These are phyloP conservation scores for Pichia thaimueangensis DNA, from an alignment of 805 yeast genomes.

Conservation along the genomic window DNA sequence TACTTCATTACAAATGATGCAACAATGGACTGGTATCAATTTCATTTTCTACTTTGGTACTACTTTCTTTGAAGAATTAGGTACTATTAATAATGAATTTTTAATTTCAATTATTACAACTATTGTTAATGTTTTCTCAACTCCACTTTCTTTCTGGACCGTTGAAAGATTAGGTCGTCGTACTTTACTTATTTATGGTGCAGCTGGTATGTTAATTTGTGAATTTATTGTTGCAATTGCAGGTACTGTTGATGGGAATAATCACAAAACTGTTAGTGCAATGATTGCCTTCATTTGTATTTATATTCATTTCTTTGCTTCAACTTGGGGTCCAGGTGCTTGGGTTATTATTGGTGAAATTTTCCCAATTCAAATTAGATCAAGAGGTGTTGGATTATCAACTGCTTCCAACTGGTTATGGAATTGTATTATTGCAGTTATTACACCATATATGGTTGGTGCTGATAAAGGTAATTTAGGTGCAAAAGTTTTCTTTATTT, in stretches of 20 bases:
- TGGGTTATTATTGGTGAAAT: constrained; percentile 62
- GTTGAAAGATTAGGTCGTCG: constrained; percentile 60
- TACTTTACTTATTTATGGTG: constrained; percentile 42
- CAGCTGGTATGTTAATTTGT: constrained; percentile 42
- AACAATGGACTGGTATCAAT: constrained; percentile 75
- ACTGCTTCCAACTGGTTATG: constrained; percentile 78
- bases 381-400: constrained; percentile 63
- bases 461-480: constrained; percentile 56
- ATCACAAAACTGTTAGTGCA: constrained; percentile 26
- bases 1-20: constrained; percentile 43
- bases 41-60: constrained; percentile 73
- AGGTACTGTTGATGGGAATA: constrained; percentile 28
- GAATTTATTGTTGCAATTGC: constrained; percentile 53
- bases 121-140: constrained; percentile 44
- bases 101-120: constrained; percentile 48
- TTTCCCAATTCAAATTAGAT: constrained; percentile 69
- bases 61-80: constrained; percentile 51
- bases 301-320: constrained; percentile 71
- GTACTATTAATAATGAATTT: constrained; percentile 42
- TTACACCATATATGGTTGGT: constrained; percentile 68
- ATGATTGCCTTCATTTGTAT: constrained; percentile 42
- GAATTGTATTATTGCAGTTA: constrained; percentile 71
- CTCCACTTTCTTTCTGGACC: constrained; percentile 48
- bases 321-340: constrained; percentile 79
- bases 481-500: constrained; percentile 61